These are phyloP conservation scores for Globisporangium radiosum DNA, from an alignment of 352 stramenopile species.

Conservation along the genomic window DNA sequence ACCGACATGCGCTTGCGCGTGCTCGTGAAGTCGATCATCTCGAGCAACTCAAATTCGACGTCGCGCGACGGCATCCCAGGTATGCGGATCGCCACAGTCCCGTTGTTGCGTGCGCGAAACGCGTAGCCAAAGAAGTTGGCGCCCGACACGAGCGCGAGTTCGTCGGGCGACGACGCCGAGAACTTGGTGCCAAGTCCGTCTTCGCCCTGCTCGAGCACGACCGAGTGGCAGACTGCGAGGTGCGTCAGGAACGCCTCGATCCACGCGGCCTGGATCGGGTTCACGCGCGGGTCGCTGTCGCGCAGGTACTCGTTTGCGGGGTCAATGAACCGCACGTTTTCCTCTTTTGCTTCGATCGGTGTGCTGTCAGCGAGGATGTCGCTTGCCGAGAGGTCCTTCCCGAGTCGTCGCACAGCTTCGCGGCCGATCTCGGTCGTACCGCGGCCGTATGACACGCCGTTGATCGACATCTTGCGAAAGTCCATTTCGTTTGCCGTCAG, in stretches of 20 bases:
- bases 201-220: constrained; percentile 67
- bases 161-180: constrained; percentile 76
- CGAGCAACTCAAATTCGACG: constrained; percentile 83
- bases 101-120: constrained; percentile 64
- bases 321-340: constrained; percentile 83
- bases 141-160: constrained; percentile 74
- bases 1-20: constrained; percentile 99
- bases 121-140: constrained; percentile 78
- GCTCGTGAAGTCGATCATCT: constrained; percentile 97
- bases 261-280: constrained; percentile 48
- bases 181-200: constrained; percentile 36
- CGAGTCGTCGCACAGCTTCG: constrained; percentile 57
- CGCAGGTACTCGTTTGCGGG: constrained; percentile 53
- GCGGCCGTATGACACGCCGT: constrained; percentile 74
- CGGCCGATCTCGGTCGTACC: constrained; percentile 82
- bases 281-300: constrained; percentile 34
- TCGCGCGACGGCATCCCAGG: constrained; percentile 20
- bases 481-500: constrained; percentile 87
- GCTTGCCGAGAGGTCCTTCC: constrained; percentile 70
- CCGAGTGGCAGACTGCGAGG: constrained; percentile 79
- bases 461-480: constrained; percentile 84
- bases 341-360: constrained; percentile 37
- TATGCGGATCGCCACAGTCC: constrained; percentile 43
- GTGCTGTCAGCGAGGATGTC: constrained; percentile 68
- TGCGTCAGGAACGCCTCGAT: constrained; percentile 83